Evolutionary conservation across 768 basidiomycete genomes (phyloP).

Genomic region (Xanthoconium purpureum): DNA sequence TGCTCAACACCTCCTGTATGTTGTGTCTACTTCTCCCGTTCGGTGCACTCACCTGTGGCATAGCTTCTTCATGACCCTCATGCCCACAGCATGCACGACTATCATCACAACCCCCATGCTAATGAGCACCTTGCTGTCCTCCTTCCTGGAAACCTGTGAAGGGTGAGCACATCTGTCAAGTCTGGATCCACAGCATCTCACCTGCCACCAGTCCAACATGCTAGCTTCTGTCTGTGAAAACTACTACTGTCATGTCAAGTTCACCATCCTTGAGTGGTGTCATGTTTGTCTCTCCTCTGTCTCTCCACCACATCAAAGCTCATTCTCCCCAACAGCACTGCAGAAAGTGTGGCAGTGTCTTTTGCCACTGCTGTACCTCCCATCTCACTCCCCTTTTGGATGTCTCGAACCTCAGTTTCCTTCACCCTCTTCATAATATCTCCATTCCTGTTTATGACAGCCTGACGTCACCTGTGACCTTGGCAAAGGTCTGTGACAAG

Average conservation of each 20-base stretch:
- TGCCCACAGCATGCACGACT: conserved; percentile 17
- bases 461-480: conserved; percentile 54
- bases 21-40: background rate
- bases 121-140: conserved; percentile 81
- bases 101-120: conserved; percentile 21
- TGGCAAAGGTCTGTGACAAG: conserved; percentile 71
- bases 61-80: conserved; percentile 24
- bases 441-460: conserved; percentile 57
- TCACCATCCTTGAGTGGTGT: conserved; percentile 69
- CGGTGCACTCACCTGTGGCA: background rate
- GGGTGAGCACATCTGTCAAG: conserved; percentile 41
- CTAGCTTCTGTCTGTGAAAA: conserved; percentile 63
- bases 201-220: too few species aligned
- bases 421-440: conserved; percentile 67
- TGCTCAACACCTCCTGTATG: conserved; percentile 14
- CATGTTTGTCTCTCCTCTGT: conserved; percentile 47
- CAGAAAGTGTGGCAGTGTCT: conserved; percentile 80
- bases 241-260: conserved; percentile 62
- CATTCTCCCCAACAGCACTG: conserved; percentile 55
- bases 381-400: conserved; percentile 65
- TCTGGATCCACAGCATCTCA: conserved; percentile 6
- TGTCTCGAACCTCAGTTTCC: conserved; percentile 64
- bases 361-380: conserved; percentile 61
- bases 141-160: conserved; percentile 69
- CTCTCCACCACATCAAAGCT: conserved; percentile 9